Evolutionary conservation across 1,284 basidiomycete genomes (phyloP).

Genomic region (Mrakiaceae sp.): DNA sequence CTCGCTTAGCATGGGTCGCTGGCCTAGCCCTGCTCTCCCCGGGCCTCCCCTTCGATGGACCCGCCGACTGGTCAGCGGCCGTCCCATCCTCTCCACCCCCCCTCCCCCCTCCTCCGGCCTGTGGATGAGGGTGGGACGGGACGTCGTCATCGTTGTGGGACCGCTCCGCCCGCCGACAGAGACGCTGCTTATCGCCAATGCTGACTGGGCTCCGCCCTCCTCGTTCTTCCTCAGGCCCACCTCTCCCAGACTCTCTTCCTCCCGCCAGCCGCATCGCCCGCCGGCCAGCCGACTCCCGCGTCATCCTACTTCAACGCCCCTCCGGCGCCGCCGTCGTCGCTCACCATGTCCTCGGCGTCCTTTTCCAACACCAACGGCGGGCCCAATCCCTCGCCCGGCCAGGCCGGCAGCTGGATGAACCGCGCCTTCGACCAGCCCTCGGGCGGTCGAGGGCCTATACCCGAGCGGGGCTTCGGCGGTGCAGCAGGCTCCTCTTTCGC

Average conservation of each 20-base stretch:
- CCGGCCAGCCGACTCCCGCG: constrained; percentile 13
- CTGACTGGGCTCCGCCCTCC: neutral
- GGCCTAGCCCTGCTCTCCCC: neutral
- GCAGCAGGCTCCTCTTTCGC: neutral
- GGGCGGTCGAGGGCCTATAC: neutral
- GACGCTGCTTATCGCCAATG: neutral
- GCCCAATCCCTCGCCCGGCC: neutral
- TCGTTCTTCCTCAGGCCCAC: constrained; percentile 4
- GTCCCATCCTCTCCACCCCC: neutral
- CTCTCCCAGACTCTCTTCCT: constrained; percentile 17
- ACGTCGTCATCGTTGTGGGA: too few relatives aligned
- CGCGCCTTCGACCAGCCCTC: neutral
- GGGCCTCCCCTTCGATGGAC: neutral
- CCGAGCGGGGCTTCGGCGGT: neutral
- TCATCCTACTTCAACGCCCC: constrained; percentile 9
- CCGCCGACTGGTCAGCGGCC: neutral
- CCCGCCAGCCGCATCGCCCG: neutral
- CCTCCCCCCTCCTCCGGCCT: neutral
- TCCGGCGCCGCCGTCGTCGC: constrained; percentile 12
- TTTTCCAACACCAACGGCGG: constrained; percentile 1
- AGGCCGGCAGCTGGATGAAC: neutral
- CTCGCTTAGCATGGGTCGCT: too few relatives aligned
- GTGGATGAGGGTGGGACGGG: too few relatives aligned
- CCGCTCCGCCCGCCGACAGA: too few relatives aligned
- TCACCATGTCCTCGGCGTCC: constrained; percentile 3